These are phyloP conservation scores for Trichoderma atrobrunneum DNA, from an alignment of 2,329 filamentous ascomycete species.

Conservation along the genomic window DNA sequence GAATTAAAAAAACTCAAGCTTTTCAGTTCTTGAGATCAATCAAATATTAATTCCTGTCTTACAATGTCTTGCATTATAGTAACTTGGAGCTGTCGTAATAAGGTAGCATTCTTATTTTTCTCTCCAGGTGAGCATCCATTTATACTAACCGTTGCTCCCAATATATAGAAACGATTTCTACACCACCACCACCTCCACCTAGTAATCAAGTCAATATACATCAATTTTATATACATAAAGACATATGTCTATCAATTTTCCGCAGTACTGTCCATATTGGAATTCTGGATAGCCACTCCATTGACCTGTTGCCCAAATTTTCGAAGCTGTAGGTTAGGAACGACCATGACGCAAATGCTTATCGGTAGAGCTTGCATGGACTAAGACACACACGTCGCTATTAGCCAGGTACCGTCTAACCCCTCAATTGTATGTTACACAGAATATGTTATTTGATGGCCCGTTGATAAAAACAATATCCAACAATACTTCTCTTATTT, in stretches of 20 bases:
- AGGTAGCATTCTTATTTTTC: accelerated
- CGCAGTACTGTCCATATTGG: not conserved
- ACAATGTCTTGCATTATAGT: not conserved
- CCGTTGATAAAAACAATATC: not conserved
- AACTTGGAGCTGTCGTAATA: accelerated
- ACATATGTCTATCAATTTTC: not conserved
- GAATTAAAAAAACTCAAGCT: not conserved
- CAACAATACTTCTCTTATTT: too few relatives aligned
- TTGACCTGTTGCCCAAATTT: not conserved
- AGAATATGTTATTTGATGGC: not conserved
- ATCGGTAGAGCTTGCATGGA: not conserved
- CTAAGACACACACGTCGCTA: not conserved
- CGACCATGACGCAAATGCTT: not conserved
- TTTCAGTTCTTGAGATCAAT: not conserved
- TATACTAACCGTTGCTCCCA: too few relatives aligned
- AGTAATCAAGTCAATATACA: not conserved
- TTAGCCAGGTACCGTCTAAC: not conserved
- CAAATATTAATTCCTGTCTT: not conserved
- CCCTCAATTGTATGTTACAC: not conserved
- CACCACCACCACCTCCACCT: too few relatives aligned
- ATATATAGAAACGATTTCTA: not conserved
- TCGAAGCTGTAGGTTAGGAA: not conserved
- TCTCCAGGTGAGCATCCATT: too few relatives aligned
- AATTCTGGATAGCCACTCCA: not conserved
- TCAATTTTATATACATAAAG: not conserved